Percentiles rank a stretch among this genome's conserved stretches.
Evolutionary conservation across 352 stramenopile genomes (phyloP).

Genomic region (Blastocystis sp.): DNA sequence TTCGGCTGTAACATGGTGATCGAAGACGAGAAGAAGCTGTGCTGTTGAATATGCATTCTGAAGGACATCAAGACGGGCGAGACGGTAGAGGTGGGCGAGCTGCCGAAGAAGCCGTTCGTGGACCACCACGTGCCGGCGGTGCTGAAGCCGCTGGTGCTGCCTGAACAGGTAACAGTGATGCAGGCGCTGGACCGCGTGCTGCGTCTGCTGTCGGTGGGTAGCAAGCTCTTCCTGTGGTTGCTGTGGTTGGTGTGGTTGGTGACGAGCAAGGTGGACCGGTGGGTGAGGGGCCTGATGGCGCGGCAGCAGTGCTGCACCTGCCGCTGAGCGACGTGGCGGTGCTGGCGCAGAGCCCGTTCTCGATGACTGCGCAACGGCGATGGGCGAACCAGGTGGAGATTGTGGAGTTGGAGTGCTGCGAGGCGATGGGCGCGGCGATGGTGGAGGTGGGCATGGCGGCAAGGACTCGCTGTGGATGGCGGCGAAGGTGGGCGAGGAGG

Average conservation of each 20-base stretch:
- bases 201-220: constrained; percentile 71
- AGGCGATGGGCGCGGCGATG: constrained; percentile 90
- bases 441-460: constrained; percentile 87
- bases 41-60: constrained; percentile 98
- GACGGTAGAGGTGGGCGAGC: too few species aligned
- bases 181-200: constrained; percentile 89
- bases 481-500: constrained; percentile 84
- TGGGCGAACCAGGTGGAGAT: constrained; percentile 94
- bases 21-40: constrained; percentile 87
- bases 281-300: constrained; percentile 81
- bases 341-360: constrained; percentile 90
- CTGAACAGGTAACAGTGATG: constrained; percentile 79
- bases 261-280: constrained; percentile 87
- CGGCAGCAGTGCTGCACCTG: constrained; percentile 80
- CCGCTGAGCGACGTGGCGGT: constrained; percentile 93
- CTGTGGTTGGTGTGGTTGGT: too few species aligned
- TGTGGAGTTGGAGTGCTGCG: constrained; percentile 95
- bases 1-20: constrained; percentile 98
- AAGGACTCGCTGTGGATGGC: constrained; percentile 99
- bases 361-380: constrained; percentile 93
- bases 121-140: constrained; percentile 74
- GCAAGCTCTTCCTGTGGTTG: too few species aligned
- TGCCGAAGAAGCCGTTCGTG: constrained; percentile 86
- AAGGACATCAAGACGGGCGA: constrained; percentile 87
- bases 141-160: too few species aligned